These are phyloP conservation scores for Bombardia bombarda DNA, from an alignment of 495 filamentous ascomycete genomes.

Conservation along the genomic window DNA sequence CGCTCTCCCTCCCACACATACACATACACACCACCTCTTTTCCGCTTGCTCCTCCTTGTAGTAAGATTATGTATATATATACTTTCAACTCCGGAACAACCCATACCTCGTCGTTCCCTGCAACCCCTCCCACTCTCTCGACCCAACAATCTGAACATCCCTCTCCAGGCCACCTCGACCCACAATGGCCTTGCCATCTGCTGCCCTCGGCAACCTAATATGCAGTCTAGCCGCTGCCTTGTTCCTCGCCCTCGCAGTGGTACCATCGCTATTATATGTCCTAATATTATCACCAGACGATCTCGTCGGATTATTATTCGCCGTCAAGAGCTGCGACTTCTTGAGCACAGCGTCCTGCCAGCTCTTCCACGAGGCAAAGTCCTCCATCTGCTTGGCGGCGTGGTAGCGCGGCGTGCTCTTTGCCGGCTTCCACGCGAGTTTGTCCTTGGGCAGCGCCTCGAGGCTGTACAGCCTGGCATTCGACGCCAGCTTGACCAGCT, in stretches of 20 bases:
- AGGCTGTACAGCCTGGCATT: conserved; percentile 53
- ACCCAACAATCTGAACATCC: conserved; percentile 34
- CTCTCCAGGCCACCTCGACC: conserved; percentile 12
- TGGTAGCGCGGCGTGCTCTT: conserved; percentile 37
- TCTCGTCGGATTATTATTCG: conserved; percentile 2
- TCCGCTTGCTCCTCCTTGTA: no score
- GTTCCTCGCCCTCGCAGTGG: conserved; percentile 19
- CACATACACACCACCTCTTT: no score
- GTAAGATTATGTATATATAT: no score
- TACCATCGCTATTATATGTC: not conserved
- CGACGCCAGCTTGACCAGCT: conserved; percentile 61
- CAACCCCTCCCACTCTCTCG: conserved; percentile 35
- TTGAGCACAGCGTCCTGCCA: conserved; percentile 31
- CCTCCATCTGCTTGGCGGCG: conserved; percentile 33
- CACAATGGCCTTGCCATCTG: conserved; percentile 26
- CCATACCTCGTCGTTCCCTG: conserved; percentile 21
- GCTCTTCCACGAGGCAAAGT: conserved; percentile 32
- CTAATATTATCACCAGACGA: no score
- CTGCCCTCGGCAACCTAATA: conserved; percentile 32
- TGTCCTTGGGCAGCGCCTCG: conserved; percentile 38
- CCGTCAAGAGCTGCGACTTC: conserved; percentile 21
- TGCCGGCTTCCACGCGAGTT: conserved; percentile 39
- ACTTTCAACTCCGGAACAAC: no score
- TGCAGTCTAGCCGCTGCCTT: conserved; percentile 39
- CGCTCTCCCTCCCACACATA: no score